Percentiles rank a stretch among this genome's conserved stretches.
These are phyloP conservation scores for Komagataella pseudopastoris DNA, from an alignment of 805 yeast genomes.

Conservation along the genomic window DNA sequence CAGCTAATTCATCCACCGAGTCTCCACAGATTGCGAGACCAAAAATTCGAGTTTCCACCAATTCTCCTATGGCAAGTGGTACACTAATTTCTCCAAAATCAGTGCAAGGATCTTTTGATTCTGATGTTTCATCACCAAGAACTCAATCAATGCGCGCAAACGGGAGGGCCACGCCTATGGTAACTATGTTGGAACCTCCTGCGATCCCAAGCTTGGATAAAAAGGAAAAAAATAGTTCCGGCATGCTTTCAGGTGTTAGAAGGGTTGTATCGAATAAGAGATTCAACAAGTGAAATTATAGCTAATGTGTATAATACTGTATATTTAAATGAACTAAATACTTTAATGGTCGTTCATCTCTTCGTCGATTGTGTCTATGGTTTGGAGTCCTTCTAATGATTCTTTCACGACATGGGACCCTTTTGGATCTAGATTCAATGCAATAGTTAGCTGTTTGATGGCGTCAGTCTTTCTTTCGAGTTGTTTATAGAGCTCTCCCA, in stretches of 20 bases:
- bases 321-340: not conserved
- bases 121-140: not conserved
- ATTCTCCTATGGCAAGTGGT: not conserved
- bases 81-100: not conserved
- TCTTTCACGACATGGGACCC: conserved; percentile 78
- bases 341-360: conserved; percentile 1
- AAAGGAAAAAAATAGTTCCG: not conserved
- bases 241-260: not conserved
- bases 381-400: conserved; percentile 47
- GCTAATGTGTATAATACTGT: not conserved
- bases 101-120: not conserved
- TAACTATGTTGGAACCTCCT: not conserved
- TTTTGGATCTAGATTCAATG: conserved; percentile 85
- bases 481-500: conserved; percentile 77
- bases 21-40: not conserved
- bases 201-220: not conserved
- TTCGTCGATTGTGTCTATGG: conserved; percentile 1
- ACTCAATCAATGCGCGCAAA: not conserved
- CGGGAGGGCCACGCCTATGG: not conserved
- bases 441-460: conserved; percentile 73
- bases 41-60: not conserved
- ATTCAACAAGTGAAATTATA: not conserved
- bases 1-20: not conserved
- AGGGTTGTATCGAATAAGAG: not conserved
- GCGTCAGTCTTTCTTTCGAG: conserved; percentile 68